Evolutionary conservation across 228 moss, liverwort and hornwort species (phyloP), one percentile per base, ranked within the genome.

Genomic region (Sphagnum fallax): DNA sequence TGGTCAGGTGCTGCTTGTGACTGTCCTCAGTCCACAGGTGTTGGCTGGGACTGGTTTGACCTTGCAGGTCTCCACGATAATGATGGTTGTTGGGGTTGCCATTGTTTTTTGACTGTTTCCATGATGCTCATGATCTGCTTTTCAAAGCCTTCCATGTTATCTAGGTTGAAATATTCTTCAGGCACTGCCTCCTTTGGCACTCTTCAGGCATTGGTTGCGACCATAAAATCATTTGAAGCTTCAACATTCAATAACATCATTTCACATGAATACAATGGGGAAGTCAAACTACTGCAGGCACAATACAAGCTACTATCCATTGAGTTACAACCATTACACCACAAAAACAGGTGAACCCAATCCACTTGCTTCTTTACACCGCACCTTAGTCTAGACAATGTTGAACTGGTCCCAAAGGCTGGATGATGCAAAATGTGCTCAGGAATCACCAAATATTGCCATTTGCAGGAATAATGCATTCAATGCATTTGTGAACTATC

Each of bases 91-190:
- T 76, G 83, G 68, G 88, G 83, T 72, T 89, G 86, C 68, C 89
- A 80, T 51, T 94, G 84, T 70, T 92, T 91, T 74, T 98, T 98
- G 74, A 94, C 94, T 59, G 98, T 98, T 74, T 98, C 98, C 94
- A 98, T 94, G 18, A 98, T 98, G 65, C 84, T 98, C 52, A 98
- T 92, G 80, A 98, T 94, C 66, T 98, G 98, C 70, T 92, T 98
- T 64, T 98, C 98, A 78, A 94, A 98, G 58, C 94, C 94, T 78
- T 98, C 98, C 55, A 98, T 94, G 81, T 94, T 98, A 50, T 94
- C 98, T 80, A 90, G 92, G 82, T 98, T 94, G 72, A 98, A 98
- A 32, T 32, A 32, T 65, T 98, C 98, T 69, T 83, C 85, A 6
- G 98, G 98, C 55, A 98, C 98, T 77, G 78, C 83, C 18, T 94